phyloP scores from a whole-genome alignment of 805 yeast genomes.

The Cyberlindnera maclurae region DNA sequence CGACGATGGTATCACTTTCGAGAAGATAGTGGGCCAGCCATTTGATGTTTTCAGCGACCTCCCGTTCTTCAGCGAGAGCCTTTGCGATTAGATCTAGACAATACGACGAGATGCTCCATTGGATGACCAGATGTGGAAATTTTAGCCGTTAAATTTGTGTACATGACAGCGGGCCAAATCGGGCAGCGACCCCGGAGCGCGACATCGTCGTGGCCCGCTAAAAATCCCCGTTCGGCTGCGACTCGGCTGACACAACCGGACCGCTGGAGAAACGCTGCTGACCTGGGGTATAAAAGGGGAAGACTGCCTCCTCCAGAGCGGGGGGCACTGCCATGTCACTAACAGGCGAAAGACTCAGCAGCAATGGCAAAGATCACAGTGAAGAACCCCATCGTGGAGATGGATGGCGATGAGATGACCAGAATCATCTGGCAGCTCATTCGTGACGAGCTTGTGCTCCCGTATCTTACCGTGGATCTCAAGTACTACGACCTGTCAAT shows the following conservation, averaged over 20 bases:
- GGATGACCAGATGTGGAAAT: too few species aligned
- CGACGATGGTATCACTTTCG: too few species aligned
- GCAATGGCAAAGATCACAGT: constrained; percentile 57
- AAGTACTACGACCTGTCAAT: constrained; percentile 90
- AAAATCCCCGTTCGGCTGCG: constrained; percentile 4
- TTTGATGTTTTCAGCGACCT: neutral
- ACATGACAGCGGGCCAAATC: too few species aligned
- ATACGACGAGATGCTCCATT: too few species aligned
- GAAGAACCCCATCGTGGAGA: constrained; percentile 84
- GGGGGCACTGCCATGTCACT: too few species aligned
- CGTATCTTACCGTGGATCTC: constrained; percentile 80
- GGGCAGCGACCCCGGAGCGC: too few species aligned
- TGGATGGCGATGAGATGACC: constrained; percentile 98
- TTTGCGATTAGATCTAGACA: neutral
- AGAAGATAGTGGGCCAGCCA: neutral
- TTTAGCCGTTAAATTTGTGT: too few species aligned
- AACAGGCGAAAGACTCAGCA: neutral
- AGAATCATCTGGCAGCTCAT: constrained; percentile 92
- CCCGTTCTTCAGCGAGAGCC: neutral
- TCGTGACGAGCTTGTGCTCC: constrained; percentile 77
- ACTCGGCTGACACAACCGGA: constrained; percentile 1
- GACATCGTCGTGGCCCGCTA: too few species aligned
- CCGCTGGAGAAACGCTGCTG: neutral
- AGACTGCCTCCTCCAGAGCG: neutral
- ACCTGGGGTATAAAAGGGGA: neutral